Evolutionary conservation across 2,329 filamentous ascomycete species (phyloP).

Genomic region (Aspergillus transmontanensis): DNA sequence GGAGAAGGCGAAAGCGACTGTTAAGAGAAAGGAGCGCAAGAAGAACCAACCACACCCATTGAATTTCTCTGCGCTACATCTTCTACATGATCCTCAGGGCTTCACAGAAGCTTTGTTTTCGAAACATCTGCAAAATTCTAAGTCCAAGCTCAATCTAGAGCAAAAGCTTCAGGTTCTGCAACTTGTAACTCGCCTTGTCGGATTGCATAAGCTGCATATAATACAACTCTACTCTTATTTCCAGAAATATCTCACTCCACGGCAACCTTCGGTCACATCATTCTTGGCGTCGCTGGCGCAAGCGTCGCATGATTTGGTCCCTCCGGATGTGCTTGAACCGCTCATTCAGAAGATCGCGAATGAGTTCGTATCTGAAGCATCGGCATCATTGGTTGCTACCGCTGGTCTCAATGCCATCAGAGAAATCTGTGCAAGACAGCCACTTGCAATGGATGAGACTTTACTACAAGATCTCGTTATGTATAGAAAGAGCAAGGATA

Average conservation of each 20-base stretch:
- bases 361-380: constrained; percentile 95
- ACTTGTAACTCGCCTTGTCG: constrained; percentile 85
- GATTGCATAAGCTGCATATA: constrained; percentile 87
- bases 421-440: constrained; percentile 89
- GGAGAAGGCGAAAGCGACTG: constrained; percentile 76
- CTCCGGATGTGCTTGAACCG: constrained; percentile 88
- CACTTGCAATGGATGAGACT: constrained; percentile 93
- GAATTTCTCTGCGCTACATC: constrained; percentile 94
- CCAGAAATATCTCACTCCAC: constrained; percentile 84
- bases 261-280: constrained; percentile 86
- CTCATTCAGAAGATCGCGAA: constrained; percentile 94
- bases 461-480: constrained; percentile 94
- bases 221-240: constrained; percentile 95
- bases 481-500: constrained; percentile 97
- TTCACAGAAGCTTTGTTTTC: constrained; percentile 89
- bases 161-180: constrained; percentile 89
- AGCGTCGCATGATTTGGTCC: constrained; percentile 86
- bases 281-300: constrained; percentile 92
- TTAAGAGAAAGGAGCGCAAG: constrained; percentile 82
- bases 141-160: constrained; percentile 81
- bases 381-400: constrained; percentile 85
- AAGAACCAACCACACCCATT: constrained; percentile 84
- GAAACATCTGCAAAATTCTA: constrained; percentile 86
- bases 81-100: constrained; percentile 90
- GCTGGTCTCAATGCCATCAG: constrained; percentile 93